Evolutionary conservation across 164 flowering plant species (phyloP).

Genomic region (Aristolochia contorta): DNA sequence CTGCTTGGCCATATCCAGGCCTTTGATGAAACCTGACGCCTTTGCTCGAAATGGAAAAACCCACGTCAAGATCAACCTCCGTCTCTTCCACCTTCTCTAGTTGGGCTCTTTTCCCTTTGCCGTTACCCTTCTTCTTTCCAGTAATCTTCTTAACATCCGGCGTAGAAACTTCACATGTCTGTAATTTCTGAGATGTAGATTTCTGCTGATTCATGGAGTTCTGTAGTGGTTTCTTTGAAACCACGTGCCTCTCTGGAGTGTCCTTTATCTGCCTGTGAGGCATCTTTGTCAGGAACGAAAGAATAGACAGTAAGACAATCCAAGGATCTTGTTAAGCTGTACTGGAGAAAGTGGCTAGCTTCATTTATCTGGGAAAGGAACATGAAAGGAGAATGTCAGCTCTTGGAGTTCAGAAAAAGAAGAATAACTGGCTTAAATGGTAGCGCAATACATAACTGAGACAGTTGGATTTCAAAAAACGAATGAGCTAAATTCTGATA

Average conservation of each 20-base stretch:
- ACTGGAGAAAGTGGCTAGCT: no score
- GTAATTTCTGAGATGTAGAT: slow-evolving; percentile 5
- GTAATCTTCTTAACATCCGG: slow-evolving; percentile 19
- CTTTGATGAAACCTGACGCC: slow-evolving; percentile 18
- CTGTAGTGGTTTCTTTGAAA: slow-evolving; percentile 27
- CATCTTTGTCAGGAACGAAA: slow-evolving; percentile 14
- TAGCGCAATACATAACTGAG: no score
- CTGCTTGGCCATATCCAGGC: slow-evolving; percentile 32
- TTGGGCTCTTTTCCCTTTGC: slow-evolving; percentile 20
- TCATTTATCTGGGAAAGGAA: no score
- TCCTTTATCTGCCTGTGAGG: slow-evolving; percentile 30
- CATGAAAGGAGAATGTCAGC: no score
- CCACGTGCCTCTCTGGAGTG: slow-evolving; percentile 23
- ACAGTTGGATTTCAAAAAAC: no score
- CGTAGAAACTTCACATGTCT: slow-evolving; percentile 9
- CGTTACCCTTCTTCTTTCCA: slow-evolving; percentile 22
- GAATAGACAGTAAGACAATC: not conserved
- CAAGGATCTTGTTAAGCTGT: slow-evolving; percentile 2
- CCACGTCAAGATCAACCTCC: slow-evolving; percentile 10
- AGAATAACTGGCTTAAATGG: no score
- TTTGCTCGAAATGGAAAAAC: slow-evolving; percentile 21
- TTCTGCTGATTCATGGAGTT: slow-evolving; percentile 22
- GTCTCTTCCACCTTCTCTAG: slow-evolving; percentile 9
- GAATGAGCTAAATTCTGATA: no score
- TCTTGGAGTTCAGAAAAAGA: no score